These are phyloP conservation scores for Colletotrichum cordylinicola DNA, from an alignment of 2,329 filamentous ascomycete species.

Conservation along the genomic window DNA sequence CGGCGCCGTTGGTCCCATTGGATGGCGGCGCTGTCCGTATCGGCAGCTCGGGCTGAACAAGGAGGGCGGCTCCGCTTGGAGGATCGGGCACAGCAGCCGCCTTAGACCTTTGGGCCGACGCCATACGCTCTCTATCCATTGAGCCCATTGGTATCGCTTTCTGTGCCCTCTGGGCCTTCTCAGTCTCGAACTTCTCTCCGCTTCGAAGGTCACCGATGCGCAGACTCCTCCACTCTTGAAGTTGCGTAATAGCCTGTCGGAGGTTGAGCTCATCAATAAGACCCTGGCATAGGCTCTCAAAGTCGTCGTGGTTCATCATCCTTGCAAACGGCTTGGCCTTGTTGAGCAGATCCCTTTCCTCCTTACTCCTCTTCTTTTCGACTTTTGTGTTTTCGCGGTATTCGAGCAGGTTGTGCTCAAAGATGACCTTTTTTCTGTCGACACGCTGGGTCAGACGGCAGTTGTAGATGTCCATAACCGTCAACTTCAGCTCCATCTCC, in stretches of 20 bases:
- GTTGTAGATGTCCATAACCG: conserved; percentile 98
- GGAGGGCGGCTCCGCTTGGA: conserved; percentile 74
- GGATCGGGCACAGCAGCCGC: conserved; percentile 70
- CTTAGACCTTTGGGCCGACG: conserved; percentile 72
- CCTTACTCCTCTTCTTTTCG: conserved; percentile 96
- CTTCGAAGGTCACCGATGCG: conserved; percentile 84
- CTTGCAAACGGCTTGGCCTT: conserved; percentile 95
- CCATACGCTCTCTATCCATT: conserved; percentile 82
- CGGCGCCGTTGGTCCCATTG: conserved; percentile 34
- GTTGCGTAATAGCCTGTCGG: conserved; percentile 84
- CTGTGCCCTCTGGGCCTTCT: conserved; percentile 80
- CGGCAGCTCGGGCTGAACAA: conserved; percentile 81
- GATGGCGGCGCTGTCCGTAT: conserved; percentile 54
- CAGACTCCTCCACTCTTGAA: conserved; percentile 92
- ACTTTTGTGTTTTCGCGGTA: conserved; percentile 88
- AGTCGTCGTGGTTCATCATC: conserved; percentile 95
- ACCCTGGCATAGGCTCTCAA: conserved; percentile 83
- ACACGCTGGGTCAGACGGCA: conserved; percentile 87
- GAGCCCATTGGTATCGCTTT: conserved; percentile 75
- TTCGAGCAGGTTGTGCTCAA: conserved; percentile 91
- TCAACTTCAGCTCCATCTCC: conserved; percentile 97
- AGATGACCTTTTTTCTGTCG: conserved; percentile 94
- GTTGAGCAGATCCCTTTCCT: conserved; percentile 88
- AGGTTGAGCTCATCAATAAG: conserved; percentile 91
- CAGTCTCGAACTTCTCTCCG: conserved; percentile 91